A percentile compares a stretch with the other conserved stretches of the same genome.
Evolutionary conservation across 2,329 filamentous ascomycete genomes (phyloP).

Genomic region (Fusarium nisikadoi): DNA sequence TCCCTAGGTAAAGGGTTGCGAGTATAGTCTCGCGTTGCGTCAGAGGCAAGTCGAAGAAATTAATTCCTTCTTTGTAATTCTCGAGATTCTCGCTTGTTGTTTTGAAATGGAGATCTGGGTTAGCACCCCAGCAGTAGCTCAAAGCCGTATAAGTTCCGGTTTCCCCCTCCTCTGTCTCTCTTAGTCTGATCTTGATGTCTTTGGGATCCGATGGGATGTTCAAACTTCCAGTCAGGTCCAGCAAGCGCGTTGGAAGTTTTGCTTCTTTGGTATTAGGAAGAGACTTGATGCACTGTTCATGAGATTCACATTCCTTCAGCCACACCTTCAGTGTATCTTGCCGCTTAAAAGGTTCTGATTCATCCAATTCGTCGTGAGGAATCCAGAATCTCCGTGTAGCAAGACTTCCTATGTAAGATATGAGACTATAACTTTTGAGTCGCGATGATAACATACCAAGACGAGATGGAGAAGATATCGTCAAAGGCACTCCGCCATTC

Average conservation of each 20-base stretch:
- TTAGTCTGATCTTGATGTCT: neutral
- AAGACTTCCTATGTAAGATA: neutral
- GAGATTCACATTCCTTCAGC: neutral
- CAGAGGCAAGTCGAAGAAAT: neutral
- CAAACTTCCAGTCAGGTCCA: neutral
- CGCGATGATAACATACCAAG: neutral
- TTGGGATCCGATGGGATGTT: neutral
- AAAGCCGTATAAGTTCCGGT: neutral
- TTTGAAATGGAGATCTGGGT: neutral
- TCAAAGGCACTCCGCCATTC: neutral
- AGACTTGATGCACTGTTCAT: neutral
- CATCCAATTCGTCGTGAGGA: neutral
- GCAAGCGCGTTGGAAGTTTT: neutral
- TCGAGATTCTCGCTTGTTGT: neutral
- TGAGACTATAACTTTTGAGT: neutral
- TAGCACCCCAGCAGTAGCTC: conserved; percentile 15
- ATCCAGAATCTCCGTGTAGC: neutral
- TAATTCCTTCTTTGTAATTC: neutral
- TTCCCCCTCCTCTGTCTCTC: neutral
- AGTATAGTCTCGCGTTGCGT: neutral
- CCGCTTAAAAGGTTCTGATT: neutral
- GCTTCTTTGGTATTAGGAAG: neutral
- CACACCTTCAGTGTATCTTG: neutral
- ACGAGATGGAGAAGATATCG: neutral
- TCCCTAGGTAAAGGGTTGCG: neutral